These are phyloP conservation scores for Penicillium janthinellum DNA, from an alignment of 2,329 filamentous ascomycete species.

Conservation along the genomic window DNA sequence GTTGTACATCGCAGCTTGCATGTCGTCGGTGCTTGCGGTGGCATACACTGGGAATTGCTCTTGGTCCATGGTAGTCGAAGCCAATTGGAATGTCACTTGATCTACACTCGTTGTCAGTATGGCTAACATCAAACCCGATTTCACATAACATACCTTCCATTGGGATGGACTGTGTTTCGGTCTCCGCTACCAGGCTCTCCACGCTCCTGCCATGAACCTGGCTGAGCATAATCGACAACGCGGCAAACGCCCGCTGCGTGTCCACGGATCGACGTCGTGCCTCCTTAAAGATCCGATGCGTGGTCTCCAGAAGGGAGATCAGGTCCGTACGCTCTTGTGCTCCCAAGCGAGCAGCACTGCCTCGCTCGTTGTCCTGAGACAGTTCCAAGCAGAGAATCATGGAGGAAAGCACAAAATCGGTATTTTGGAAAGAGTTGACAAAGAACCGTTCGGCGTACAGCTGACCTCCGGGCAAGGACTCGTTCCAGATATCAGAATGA, in stretches of 20 bases:
- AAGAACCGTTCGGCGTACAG: slow-evolving; percentile 60
- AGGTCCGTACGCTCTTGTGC: slow-evolving; percentile 24
- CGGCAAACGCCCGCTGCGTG: slow-evolving; percentile 31
- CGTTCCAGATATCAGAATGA: slow-evolving; percentile 53
- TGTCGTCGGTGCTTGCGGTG: not conserved
- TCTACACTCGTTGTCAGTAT: slow-evolving; percentile 4
- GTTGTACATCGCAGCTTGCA: slow-evolving; percentile 5
- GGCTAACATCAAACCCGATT: not conserved
- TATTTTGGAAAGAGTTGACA: slow-evolving; percentile 58
- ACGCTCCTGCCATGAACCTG: slow-evolving; percentile 19
- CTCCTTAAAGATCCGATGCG: slow-evolving; percentile 32
- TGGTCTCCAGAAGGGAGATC: slow-evolving; percentile 28
- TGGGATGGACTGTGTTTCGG: not conserved
- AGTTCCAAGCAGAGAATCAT: slow-evolving; percentile 60
- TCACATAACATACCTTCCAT: not conserved
- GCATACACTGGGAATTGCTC: slow-evolving; percentile 6
- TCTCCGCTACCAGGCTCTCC: slow-evolving; percentile 3
- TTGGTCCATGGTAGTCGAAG: slow-evolving; percentile 2
- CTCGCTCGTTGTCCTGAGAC: slow-evolving; percentile 25
- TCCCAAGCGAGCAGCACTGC: slow-evolving; percentile 4
- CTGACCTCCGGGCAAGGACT: slow-evolving; percentile 57
- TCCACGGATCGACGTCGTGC: slow-evolving; percentile 28
- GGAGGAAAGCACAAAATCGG: slow-evolving; percentile 64
- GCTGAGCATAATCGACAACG: slow-evolving; percentile 33
- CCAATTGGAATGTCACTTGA: slow-evolving; percentile 2